Conservation (phyloP, 2,329 filamentous ascomycete species). For the Dichotomopilus funicola region DNA sequence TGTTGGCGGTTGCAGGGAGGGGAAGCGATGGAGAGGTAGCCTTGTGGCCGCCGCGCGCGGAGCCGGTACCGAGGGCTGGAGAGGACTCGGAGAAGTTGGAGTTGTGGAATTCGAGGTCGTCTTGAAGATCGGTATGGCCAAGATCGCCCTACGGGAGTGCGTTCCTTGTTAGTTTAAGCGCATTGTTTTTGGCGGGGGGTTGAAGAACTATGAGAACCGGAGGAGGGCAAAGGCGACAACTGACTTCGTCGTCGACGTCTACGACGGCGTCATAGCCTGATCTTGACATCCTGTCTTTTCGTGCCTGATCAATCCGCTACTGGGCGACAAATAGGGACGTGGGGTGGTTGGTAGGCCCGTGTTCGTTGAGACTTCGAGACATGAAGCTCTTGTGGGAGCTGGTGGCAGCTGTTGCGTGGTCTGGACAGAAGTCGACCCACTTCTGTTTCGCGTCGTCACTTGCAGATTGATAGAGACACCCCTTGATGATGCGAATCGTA, state of each 20-base stretch:
- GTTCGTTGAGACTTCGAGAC: slow-evolving; percentile 3
- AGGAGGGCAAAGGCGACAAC: slow-evolving; percentile 19
- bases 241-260: slow-evolving; percentile 91
- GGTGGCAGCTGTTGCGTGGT: slow-evolving; percentile 16
- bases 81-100: slow-evolving; percentile 69
- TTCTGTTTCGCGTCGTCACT: neutral
- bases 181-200: slow-evolving; percentile 7
- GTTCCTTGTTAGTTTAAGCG: neutral
- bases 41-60: slow-evolving; percentile 32
- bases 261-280: slow-evolving; percentile 96
- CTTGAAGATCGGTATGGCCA: slow-evolving; percentile 94
- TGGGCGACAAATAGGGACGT: neutral
- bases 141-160: slow-evolving; percentile 68
- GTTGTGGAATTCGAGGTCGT: slow-evolving; percentile 97
- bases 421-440: slow-evolving; percentile 6
- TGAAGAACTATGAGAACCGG: slow-evolving; percentile 3
- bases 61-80: slow-evolving; percentile 43
- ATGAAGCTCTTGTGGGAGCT: slow-evolving; percentile 5
- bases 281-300: slow-evolving; percentile 57
- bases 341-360: neutral
- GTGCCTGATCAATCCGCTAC: neutral
- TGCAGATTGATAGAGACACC: neutral
- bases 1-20: slow-evolving; percentile 45
- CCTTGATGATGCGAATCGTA: neutral
- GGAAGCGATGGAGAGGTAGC: slow-evolving; percentile 42